Percentiles rank a stretch among this genome's conserved stretches.
Conservation (phyloP, 495 filamentous ascomycete species). For the Chaetomium tenue region DNA sequence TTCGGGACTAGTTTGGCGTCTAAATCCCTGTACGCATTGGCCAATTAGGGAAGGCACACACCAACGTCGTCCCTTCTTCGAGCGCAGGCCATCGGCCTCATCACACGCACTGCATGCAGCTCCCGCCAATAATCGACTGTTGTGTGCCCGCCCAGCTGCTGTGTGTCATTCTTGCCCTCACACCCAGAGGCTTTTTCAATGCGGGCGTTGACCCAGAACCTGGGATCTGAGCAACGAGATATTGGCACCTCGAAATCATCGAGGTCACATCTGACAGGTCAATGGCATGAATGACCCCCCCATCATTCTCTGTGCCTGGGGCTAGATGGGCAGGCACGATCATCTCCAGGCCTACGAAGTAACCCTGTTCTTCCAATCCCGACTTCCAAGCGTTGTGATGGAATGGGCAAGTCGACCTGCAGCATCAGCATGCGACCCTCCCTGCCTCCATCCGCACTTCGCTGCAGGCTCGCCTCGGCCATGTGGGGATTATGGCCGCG, state of each 20-base stretch:
- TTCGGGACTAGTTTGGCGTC: constrained; percentile 42
- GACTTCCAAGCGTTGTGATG: background rate
- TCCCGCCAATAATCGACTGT: constrained; percentile 26
- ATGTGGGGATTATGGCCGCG: constrained; percentile 19
- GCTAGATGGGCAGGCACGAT: background rate
- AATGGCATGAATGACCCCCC: background rate
- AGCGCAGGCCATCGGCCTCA: constrained; percentile 21
- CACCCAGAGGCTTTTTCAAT: background rate
- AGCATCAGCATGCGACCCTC: constrained; percentile 12
- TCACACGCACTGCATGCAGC: constrained; percentile 29
- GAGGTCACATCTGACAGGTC: constrained; percentile 2
- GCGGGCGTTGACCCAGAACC: background rate
- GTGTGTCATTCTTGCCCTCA: background rate
- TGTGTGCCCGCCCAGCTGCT: constrained; percentile 14
- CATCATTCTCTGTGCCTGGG: background rate
- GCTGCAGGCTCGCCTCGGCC: constrained; percentile 9
- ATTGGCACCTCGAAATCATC: background rate
- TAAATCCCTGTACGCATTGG: constrained; percentile 42
- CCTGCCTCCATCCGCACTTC: background rate
- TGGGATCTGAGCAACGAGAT: background rate
- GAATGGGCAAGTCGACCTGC: background rate
- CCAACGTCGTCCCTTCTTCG: constrained; percentile 25
- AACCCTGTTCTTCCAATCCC: background rate
- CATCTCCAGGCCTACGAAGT: too few species aligned
- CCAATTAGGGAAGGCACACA: constrained; percentile 32